phyloP scores from a whole-genome alignment of 371 early-diverging fungal species.

The Gilbertella persicaria region DNA sequence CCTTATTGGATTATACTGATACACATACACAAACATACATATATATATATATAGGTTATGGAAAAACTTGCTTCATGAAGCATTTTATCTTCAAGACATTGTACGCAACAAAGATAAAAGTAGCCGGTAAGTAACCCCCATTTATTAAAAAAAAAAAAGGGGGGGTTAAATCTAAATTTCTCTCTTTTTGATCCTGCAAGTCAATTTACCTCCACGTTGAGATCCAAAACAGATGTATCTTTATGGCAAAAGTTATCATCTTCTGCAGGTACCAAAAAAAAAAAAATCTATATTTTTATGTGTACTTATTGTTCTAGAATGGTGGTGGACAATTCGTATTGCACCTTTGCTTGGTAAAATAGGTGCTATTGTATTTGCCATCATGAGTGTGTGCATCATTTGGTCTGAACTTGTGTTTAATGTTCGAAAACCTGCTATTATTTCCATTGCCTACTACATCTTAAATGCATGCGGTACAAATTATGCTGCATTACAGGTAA shows the following conservation, averaged over 20 bases:
- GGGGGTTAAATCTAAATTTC: background rate
- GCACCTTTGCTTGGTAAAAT: conserved; percentile 64
- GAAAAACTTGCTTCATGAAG: conserved; percentile 62
- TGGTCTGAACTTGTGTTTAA: conserved; percentile 94
- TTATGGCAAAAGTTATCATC: conserved; percentile 9
- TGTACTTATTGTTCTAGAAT: conserved; percentile 40
- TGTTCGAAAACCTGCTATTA: conserved; percentile 45
- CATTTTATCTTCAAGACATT: conserved; percentile 77
- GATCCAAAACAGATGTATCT: conserved; percentile 1
- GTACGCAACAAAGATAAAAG: conserved; percentile 61
- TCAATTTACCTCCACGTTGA: conserved; percentile 18
- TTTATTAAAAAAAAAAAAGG: background rate
- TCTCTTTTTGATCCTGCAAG: background rate
- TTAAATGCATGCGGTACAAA: conserved; percentile 44
- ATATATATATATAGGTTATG: conserved; percentile 50
- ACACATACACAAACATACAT: background rate
- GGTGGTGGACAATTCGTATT: conserved; percentile 84
- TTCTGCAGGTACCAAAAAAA: conserved; percentile 2
- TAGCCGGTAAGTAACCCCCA: conserved; percentile 61
- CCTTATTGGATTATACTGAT: background rate
- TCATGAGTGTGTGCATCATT: conserved; percentile 72
- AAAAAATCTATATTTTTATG: background rate
- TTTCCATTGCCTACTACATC: conserved; percentile 60
- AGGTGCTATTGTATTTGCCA: conserved; percentile 59
- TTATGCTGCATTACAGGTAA: conserved; percentile 64